Evolutionary conservation across 768 basidiomycete species (phyloP).

Genomic region (Mycena haematopus): DNA sequence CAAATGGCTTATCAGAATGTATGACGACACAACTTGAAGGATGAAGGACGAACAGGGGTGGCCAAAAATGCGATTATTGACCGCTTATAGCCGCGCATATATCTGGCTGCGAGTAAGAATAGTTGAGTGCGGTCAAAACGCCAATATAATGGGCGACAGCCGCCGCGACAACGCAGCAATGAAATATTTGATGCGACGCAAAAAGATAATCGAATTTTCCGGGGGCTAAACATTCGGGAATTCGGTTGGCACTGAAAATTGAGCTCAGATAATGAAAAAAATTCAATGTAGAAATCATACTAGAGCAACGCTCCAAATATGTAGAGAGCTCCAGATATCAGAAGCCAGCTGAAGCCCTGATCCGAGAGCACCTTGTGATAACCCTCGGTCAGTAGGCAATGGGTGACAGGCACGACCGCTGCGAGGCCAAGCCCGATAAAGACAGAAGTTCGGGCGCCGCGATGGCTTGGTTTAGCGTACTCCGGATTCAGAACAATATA

Average conservation of each 20-base stretch:
- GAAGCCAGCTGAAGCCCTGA: conserved; percentile 76
- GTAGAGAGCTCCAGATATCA: conserved; percentile 75
- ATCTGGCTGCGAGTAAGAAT: conserved; percentile 55
- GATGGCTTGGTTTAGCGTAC: conserved; percentile 76
- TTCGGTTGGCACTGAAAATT: conserved; percentile 72
- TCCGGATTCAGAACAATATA: conserved; percentile 81
- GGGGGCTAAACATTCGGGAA: conserved; percentile 78
- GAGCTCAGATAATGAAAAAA: conserved; percentile 22
- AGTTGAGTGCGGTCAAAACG: conserved; percentile 61
- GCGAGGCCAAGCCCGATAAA: conserved; percentile 82
- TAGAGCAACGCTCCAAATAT: conserved; percentile 82
- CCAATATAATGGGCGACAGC: conserved; percentile 69
- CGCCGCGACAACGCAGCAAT: conserved; percentile 76
- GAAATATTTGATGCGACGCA: conserved; percentile 91
- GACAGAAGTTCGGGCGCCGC: conserved; percentile 76
- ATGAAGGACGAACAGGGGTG: conserved; percentile 21
- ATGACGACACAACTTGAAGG: conserved; percentile 8
- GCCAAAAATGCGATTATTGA: conserved; percentile 1
- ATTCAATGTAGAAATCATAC: conserved; percentile 53
- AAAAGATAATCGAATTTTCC: conserved; percentile 82
- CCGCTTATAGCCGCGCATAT: conserved; percentile 34
- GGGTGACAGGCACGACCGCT: conserved; percentile 71
- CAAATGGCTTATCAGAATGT: conserved; percentile 11
- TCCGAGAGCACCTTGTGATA: conserved; percentile 56
- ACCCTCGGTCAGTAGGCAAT: conserved; percentile 68